Base-by-base conservation (phyloP, 2,329 filamentous ascomycete species). In the Grosmannia serpens region DNA sequence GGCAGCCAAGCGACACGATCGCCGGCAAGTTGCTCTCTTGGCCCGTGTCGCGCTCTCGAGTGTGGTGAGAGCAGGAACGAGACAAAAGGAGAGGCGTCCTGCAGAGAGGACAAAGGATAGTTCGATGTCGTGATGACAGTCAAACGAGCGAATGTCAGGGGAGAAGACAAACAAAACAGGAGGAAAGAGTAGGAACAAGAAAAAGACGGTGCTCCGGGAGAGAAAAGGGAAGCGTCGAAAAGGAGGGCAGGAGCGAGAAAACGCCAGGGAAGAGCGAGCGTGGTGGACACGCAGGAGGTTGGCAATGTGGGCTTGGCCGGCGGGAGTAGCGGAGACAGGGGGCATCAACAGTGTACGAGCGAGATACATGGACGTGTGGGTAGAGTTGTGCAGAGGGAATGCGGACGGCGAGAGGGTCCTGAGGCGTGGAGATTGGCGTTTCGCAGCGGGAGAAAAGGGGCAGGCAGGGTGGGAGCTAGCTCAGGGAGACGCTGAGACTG, bases 281-380 rank as follows among this genome's bases (percentile, higher is more conserved):
- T 31, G 59, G 57, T 62, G 58, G 60, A 58, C 26, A 52, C 17
- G 52, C 52, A 54, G 52, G 52, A 54, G 52, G 52, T 54, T 54
- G 52, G 52, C 52, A 24, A 54, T 38, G 52, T 38, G 33, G 52
- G 51, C 22, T 35, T 41, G 51, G 33, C 51, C 29, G 51, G 51
- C 31, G 51, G 47, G 47, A 50, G 26, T 29, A 17, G 47, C 47
- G 47, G 47, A 64, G 58, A 64, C 62, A 58, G 54, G 62, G 62
- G 62, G 62, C 62, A 59, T 63, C 20, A 29, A 62, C 26, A 50
- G n/a, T 29, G 47, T 50, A 44, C 41, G 20, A 44, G 41, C 41
- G 41, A 44, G 41, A 44, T 44, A 44, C 41, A 44, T n/a, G 41
- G 17, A n/a, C 20, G 41, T 44, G 17, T 44, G 41, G 41, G 41